Evolutionary conservation across 2,329 filamentous ascomycete species (phyloP).

Genomic region (Aphanocladium album): DNA sequence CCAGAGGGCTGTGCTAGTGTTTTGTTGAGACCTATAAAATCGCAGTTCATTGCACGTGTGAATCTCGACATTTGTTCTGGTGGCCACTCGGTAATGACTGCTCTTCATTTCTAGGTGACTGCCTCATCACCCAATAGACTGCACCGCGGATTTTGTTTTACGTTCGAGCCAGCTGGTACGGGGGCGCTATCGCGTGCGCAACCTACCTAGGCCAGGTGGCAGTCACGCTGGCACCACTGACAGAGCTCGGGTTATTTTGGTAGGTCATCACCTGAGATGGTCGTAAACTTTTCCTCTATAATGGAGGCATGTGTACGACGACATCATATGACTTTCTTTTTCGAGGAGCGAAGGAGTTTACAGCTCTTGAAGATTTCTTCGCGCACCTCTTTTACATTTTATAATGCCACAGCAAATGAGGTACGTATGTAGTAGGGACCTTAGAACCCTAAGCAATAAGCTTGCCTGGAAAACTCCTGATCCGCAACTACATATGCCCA

Average conservation of each 20-base stretch:
- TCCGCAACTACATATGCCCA: too few species aligned
- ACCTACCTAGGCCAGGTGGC: background rate
- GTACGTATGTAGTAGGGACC: too few species aligned
- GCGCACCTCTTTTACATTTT: too few species aligned
- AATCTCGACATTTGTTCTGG: background rate
- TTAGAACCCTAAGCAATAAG: too few species aligned
- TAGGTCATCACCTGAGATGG: background rate
- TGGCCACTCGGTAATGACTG: background rate
- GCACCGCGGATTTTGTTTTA: too few species aligned
- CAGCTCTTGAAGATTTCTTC: too few species aligned
- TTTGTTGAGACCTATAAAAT: conserved; percentile 2
- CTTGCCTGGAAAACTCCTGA: too few species aligned
- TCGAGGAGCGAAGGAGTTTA: too few species aligned
- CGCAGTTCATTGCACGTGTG: conserved; percentile 5
- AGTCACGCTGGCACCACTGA: background rate
- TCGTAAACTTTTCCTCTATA: background rate
- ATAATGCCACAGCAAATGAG: too few species aligned
- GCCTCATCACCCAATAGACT: too few species aligned
- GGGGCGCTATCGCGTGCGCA: background rate
- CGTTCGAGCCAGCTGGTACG: too few species aligned
- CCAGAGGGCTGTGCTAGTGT: background rate
- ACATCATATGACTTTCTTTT: background rate
- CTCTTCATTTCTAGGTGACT: too few species aligned
- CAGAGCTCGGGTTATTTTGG: background rate
- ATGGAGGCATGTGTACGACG: background rate